Base-by-base conservation (phyloP, 345 rosid genomes). In the Cardamine resedifolia region DNA sequence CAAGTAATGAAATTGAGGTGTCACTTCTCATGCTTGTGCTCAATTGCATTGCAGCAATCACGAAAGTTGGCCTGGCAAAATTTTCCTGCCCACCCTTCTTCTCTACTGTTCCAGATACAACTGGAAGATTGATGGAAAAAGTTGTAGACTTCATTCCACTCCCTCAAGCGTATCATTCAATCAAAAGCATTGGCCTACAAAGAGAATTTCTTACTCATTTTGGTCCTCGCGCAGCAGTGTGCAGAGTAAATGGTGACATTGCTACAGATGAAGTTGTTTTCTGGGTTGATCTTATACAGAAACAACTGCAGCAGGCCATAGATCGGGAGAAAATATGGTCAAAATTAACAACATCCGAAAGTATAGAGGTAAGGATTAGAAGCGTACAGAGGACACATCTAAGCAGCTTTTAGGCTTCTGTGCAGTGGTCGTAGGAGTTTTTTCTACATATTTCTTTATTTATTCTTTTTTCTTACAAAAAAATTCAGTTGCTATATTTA, bases 261-360 rank as follows among this genome's bases (percentile, higher is more conserved):
- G 81, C 80, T 79, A 81, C 89, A 19, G 97, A 87, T 81, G 97
- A 90, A 81, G 89, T 88, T 58, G 73, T 80, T 73, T 95, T 95
- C 84, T 95, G 99, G 99, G 89, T 95, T 43, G 84, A 91, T 86
- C 96, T 95, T 66, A 78, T 91, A 43, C 97, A 89, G 81, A 84
- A 84, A 75, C 96, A 88, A 75, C 86, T 95, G 68, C 96, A 85
- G 68, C 86, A 48, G 61, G 96, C 99, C 71, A 84, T 91, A 65
- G 93, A 87, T 84, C 83, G 99, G 81, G 99, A 95, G 83, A 91
- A 81, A 83, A 91, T 95, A 82, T 95, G 99, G 99, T 87, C 99
- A 59, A 95, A 89, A 79, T 75, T 95, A 71, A 90, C 96, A 58
- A 90, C 99, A 75, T 87, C 96, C 36, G 99, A 91, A 80, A 91